Evolutionary conservation across 352 stramenopile genomes (phyloP).

Genomic region (Salisapilia sapeloensis): DNA sequence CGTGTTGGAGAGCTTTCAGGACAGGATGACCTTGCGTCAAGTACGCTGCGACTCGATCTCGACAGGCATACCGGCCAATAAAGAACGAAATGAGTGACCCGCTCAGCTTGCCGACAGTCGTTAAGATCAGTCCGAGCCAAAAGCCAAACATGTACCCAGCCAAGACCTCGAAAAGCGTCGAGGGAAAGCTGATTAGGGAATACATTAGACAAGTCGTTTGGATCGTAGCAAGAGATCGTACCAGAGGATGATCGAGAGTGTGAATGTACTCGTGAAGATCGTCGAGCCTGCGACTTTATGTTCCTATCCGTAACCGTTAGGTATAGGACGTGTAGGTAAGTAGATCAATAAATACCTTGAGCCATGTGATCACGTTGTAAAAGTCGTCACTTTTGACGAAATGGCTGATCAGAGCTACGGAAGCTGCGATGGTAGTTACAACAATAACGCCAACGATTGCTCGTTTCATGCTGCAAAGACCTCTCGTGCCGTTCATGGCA

Average conservation of each 20-base stretch:
- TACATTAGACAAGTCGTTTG: slow-evolving; percentile 1
- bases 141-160: slow-evolving; percentile 69
- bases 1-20: slow-evolving; percentile 45
- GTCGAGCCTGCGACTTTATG: slow-evolving; percentile 20
- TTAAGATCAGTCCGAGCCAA: slow-evolving; percentile 42
- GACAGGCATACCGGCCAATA: slow-evolving; percentile 53
- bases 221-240: slow-evolving; percentile 1
- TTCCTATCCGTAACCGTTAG: slow-evolving; percentile 4
- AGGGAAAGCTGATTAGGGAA: slow-evolving; percentile 27
- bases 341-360: slow-evolving; percentile 8
- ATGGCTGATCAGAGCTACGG: slow-evolving; percentile 3
- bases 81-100: slow-evolving; percentile 48
- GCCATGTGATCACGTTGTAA: slow-evolving; percentile 22
- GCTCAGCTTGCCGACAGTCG: slow-evolving; percentile 42
- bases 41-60: slow-evolving; percentile 36
- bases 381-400: slow-evolving; percentile 31
- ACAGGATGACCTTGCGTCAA: slow-evolving; percentile 54
- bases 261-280: slow-evolving; percentile 26
- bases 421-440: slow-evolving; percentile 2
- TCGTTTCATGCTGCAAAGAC: too few species aligned
- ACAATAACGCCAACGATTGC: slow-evolving; percentile 1
- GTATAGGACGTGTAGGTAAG: too few species aligned
- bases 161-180: slow-evolving; percentile 58
- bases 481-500: too few species aligned
- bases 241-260: slow-evolving; percentile 31